Base-by-base conservation (phyloP, 192 early-diverging fungal species). In the Funneliformis geosporum region DNA sequence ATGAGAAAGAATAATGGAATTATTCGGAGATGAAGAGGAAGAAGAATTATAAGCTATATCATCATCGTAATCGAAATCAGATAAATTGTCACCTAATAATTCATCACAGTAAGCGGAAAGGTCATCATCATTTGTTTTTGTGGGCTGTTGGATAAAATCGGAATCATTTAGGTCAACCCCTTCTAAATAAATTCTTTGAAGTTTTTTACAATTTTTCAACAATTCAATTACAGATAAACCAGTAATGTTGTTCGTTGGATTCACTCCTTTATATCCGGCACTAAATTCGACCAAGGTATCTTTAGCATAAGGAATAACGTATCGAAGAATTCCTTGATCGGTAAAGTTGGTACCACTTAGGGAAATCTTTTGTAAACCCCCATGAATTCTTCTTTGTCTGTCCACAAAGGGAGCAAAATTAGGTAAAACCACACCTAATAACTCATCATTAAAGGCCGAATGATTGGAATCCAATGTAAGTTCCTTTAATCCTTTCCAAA, bases 271-370 rank as follows among this genome's bases (percentile, higher is more conserved):
- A 21, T 25, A 44, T 38, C 67, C 66, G 59, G 38, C 38, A 40
- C 28, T 43, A 40, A 79, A 39, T 79, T 79, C 77, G 18, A 60
- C 25, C 25, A 79, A 70, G 38, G 47, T 59, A 46, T 68, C 14
- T 25, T 70, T 79, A 25, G 70, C 33, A n/a, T 28, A 11, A 12
- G 77, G 77, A 5, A 79, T 79, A n/a, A 70, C 47, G 25, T 67
- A 33, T 59, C 70, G 27, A 21, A 79, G 11, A 11, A 79, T 70
- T 60, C 77, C 77, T 59, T 79, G 33, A 16, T 79, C 67, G 1
- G 77, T 79, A 59, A 79, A 79, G 60, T 79, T 67, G 6, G 11
- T 11, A 38, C 77, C 77, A 59, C 55, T 79, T 44, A 79, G 27
- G 7, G 77, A 79, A 0, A 79, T 1, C n/a, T 50, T 40, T 50